Conservation (phyloP, 306 rosid species). For the Hippophae gyantsensis region DNA sequence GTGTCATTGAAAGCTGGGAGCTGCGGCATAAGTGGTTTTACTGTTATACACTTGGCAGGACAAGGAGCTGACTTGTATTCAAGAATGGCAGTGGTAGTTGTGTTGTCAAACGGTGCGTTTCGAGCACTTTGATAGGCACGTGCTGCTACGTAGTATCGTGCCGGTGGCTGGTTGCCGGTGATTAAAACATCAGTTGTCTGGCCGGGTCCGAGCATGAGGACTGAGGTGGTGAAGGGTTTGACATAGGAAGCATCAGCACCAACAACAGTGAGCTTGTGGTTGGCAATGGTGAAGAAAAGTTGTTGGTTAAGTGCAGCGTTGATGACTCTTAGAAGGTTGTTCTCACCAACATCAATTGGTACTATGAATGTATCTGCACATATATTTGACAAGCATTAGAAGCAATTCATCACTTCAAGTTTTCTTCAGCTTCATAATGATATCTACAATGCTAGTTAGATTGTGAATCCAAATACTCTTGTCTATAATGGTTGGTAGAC, state of each 20-base stretch:
- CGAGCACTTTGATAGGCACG: slow-evolving; percentile 70
- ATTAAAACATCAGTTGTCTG: slow-evolving; percentile 89
- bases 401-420: too few species aligned
- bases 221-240: slow-evolving; percentile 70
- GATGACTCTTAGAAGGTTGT: slow-evolving; percentile 58
- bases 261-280: slow-evolving; percentile 68
- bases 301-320: slow-evolving; percentile 71
- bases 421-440: too few species aligned
- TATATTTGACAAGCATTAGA: too few species aligned
- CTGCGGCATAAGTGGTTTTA: slow-evolving; percentile 42
- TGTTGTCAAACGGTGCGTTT: slow-evolving; percentile 66
- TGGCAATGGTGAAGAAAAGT: slow-evolving; percentile 66
- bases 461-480: too few species aligned
- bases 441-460: too few species aligned
- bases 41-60: slow-evolving; percentile 27
- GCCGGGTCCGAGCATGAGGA: slow-evolving; percentile 86
- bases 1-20: slow-evolving; percentile 87
- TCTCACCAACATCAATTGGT: slow-evolving; percentile 61
- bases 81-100: slow-evolving; percentile 89
- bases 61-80: slow-evolving; percentile 51
- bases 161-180: slow-evolving; percentile 55
- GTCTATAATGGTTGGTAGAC: too few species aligned
- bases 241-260: slow-evolving; percentile 85
- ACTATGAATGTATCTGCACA: slow-evolving; percentile 49
- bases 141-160: slow-evolving; percentile 71